Evolutionary conservation across 176 grass and related monocot species (phyloP).

Genomic region (Pontederia paniculata): DNA sequence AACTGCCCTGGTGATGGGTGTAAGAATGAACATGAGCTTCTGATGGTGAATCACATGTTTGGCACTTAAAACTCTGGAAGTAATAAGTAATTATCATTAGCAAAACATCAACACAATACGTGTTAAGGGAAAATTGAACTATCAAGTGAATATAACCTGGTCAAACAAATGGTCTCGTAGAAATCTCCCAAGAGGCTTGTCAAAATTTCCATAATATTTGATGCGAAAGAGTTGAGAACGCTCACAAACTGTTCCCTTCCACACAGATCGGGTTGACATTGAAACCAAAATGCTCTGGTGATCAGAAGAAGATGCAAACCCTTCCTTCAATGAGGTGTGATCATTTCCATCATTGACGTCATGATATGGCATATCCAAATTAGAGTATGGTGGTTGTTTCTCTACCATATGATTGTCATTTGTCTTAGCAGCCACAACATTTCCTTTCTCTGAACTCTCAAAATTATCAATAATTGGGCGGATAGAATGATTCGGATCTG

Average conservation of each 20-base stretch:
- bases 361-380: slow-evolving; percentile 27
- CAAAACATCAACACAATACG: slow-evolving; percentile 8
- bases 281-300: slow-evolving; percentile 94
- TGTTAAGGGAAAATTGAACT: slow-evolving; percentile 1
- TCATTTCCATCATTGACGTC: slow-evolving; percentile 36
- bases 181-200: slow-evolving; percentile 86
- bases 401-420: slow-evolving; percentile 16
- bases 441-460: slow-evolving; percentile 26
- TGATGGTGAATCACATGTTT: slow-evolving; percentile 75
- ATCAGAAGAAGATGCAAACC: slow-evolving; percentile 54
- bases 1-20: slow-evolving; percentile 79
- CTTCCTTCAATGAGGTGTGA: slow-evolving; percentile 45
- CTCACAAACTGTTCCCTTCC: slow-evolving; percentile 89
- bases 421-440: slow-evolving; percentile 17
- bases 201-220: slow-evolving; percentile 91
- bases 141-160: slow-evolving; percentile 38
- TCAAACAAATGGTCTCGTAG: slow-evolving; percentile 80
- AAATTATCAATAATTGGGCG: slow-evolving; percentile 16
- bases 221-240: slow-evolving; percentile 85
- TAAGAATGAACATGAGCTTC: slow-evolving; percentile 97
- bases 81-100: slow-evolving; percentile 4
- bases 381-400: slow-evolving; percentile 26
- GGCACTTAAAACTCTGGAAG: slow-evolving; percentile 50
- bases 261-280: slow-evolving; percentile 76
- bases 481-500: slow-evolving; percentile 21